Percentiles rank a stretch among this genome's conserved stretches.
Evolutionary conservation across 768 basidiomycete species (phyloP).

Genomic region (Termitomyces sp.): DNA sequence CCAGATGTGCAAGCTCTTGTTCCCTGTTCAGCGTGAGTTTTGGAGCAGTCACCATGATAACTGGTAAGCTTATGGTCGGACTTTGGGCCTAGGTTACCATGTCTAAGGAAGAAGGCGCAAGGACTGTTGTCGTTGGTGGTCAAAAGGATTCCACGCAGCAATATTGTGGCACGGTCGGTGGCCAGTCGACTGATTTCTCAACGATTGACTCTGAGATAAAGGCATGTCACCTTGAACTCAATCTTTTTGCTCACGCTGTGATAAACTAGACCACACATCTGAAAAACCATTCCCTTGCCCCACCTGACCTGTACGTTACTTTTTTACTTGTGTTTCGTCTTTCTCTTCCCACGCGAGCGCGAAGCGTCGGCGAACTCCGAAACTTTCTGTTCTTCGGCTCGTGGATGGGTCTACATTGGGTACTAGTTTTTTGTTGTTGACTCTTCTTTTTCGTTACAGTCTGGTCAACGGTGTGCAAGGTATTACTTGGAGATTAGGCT

Average conservation of each 20-base stretch:
- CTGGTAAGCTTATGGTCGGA: background rate
- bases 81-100: conserved; percentile 44
- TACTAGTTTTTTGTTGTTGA: background rate
- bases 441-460: conserved; percentile 22
- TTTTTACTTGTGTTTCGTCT: background rate
- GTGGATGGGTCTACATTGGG: background rate
- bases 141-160: conserved; percentile 40
- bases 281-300: conserved; percentile 49
- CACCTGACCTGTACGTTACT: conserved; percentile 50
- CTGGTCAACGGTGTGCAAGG: conserved; percentile 53
- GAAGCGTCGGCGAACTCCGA: conserved; percentile 10
- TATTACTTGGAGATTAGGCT: conserved; percentile 60
- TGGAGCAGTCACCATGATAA: background rate
- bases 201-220: conserved; percentile 58
- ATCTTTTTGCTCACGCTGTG: background rate
- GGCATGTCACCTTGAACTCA: conserved; percentile 18
- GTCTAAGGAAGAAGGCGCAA: conserved; percentile 51
- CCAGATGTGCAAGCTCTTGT: conserved; percentile 43
- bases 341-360: conserved; percentile 12
- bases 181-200: conserved; percentile 52
- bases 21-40: conserved; percentile 37
- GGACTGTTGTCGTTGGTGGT: conserved; percentile 54
- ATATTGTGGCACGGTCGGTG: conserved; percentile 60
- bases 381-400: conserved; percentile 6
- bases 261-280: conserved; percentile 37